Base-by-base conservation (phyloP, 192 early-diverging fungal species). In the Umbelopsis vinacea region DNA sequence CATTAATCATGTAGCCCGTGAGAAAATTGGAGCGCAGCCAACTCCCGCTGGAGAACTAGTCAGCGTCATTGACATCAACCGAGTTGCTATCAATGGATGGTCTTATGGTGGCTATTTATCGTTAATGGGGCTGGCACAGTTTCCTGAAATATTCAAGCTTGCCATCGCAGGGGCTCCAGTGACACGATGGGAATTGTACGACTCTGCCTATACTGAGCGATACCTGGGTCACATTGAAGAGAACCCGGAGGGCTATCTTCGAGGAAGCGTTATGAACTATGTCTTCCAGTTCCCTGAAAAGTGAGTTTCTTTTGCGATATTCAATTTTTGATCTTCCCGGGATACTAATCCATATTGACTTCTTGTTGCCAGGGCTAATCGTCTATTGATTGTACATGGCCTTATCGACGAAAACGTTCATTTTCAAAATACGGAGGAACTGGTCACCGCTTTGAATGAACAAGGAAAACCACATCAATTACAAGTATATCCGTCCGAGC, bases 401-500 rank as follows among this genome's bases (percentile, higher is more conserved):
- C 75, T 88, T 53, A 88, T 88, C 55, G 92, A 93, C 74, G 92
- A 93, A 68, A 93, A 93, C 74, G 92, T 93, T 3, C 92, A 93
- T 67, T 87, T 90, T 46, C 81, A 80, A 37, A 85, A 93, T 76
- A 84, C 89, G 0, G 83, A 89, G 60, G 40, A 73, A 40, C 77
- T 92, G 43, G 84, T 88, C 1, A 77, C 86, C 1, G 81, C 69
- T 4, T 72, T 93, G 10, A 79, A 88, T 1, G 79, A 83, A 63
- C 26, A 53, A 26, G 79, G 77, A n/a, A 89, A 89, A 55, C 89
- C 92, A 11, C 83, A 88, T 54, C 80, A 84, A 38, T 60, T 91
- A 11, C 90, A 91, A 72, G 68, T 90, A 22, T 93, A 93, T 70
- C 91, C 92, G 1, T 84, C 85, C n/a, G 92, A 93, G 70, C 82